These are phyloP conservation scores for Venturia oleaginea DNA, from an alignment of 2,329 filamentous ascomycete species.

Conservation along the genomic window DNA sequence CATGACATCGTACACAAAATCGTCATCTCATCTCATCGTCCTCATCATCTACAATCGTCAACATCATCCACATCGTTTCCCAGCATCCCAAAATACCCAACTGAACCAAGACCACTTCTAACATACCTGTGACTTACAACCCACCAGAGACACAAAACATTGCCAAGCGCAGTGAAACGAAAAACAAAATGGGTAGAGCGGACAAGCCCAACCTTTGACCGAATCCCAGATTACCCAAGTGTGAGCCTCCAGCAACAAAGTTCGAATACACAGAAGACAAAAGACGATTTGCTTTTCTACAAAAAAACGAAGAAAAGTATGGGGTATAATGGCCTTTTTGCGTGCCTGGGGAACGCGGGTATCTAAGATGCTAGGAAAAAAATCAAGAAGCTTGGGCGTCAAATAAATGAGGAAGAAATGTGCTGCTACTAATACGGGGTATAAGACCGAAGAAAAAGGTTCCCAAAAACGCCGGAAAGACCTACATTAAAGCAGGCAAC, in stretches of 20 bases:
- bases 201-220: background rate
- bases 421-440: slow-evolving; percentile 5
- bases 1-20: background rate
- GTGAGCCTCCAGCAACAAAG: slow-evolving; percentile 1
- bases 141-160: background rate
- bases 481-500: background rate
- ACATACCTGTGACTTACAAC: background rate
- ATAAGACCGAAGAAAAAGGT: background rate
- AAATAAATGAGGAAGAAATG: background rate
- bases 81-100: background rate
- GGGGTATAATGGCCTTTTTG: slow-evolving; percentile 6
- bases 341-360: background rate
- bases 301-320: slow-evolving; percentile 3
- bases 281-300: slow-evolving; percentile 5
- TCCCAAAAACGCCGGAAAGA: background rate
- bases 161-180: background rate
- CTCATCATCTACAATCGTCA: background rate
- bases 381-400: background rate
- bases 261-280: background rate
- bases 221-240: background rate
- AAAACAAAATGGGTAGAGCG: background rate
- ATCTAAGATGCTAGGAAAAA: slow-evolving; percentile 3
- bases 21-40: background rate
- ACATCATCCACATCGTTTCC: background rate
- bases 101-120: background rate